Evolutionary conservation across 2,329 filamentous ascomycete genomes (phyloP).

Genomic region (Colletotrichum camelliae): DNA sequence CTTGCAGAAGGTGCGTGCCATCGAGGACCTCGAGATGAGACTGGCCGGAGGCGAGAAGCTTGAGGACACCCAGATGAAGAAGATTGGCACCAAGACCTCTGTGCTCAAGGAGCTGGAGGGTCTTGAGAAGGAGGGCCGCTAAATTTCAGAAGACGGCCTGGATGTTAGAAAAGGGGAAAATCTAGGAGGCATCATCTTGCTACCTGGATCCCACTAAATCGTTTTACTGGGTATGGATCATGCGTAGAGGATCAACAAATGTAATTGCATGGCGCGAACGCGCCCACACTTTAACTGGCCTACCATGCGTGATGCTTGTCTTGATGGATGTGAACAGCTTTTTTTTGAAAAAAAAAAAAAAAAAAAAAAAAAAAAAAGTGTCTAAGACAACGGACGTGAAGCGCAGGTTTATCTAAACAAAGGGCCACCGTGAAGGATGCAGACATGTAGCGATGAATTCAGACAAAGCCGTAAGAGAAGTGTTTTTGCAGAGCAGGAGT

Average conservation of each 20-base stretch:
- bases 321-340: neutral
- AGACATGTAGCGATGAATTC: neutral
- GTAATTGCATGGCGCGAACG: neutral
- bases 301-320: neutral
- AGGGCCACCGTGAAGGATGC: neutral
- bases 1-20: slow-evolving; percentile 92
- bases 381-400: neutral
- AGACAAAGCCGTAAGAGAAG: neutral
- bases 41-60: slow-evolving; percentile 93
- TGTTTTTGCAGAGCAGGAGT: neutral
- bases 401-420: neutral
- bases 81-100: slow-evolving; percentile 86
- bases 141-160: neutral
- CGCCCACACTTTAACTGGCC: neutral
- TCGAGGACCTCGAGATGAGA: slow-evolving; percentile 98
- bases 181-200: neutral
- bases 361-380: no score
- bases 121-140: slow-evolving; percentile 40
- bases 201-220: neutral
- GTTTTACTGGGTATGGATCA: neutral
- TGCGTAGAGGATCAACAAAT: neutral
- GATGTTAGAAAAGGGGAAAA: neutral
- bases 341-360: no score
- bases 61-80: slow-evolving; percentile 98
- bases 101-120: slow-evolving; percentile 84